Evolutionary conservation across 2,329 filamentous ascomycete genomes (phyloP), one percentile per base, ranked within the genome.

Genomic region (Cercospora nicotianae): DNA sequence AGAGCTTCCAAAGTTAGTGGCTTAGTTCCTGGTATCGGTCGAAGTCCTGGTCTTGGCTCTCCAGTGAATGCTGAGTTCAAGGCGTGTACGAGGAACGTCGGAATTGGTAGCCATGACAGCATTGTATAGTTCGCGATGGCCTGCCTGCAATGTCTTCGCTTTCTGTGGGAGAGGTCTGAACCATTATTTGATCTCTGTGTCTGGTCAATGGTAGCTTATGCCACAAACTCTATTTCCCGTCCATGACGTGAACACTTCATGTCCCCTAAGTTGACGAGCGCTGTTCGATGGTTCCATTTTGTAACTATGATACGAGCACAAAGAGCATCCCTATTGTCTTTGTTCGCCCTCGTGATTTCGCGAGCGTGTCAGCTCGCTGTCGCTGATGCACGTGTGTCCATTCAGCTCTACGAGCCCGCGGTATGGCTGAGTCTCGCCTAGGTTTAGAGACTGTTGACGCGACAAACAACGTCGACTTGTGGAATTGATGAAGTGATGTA

Each of bases 21-120:
- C 20, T 70, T 77, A 3, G 79, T 81, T 23, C 78, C 78, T n/a
- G 80, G 80, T 53, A 82, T 78, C 1, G 80, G 80, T 57, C 79
- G 77, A 31, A 83, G 75, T 33, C 79, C 80, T 36, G 79, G 75
- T 58, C 80, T 72, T 18, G 78, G 79, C 67, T 76, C 71, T 23
- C 75, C 69, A 8, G 70, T 72, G 62, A 73, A 67, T 6, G 69
- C 64, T 3, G 72, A 71, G 12, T 70, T 39, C 23, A 71, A 28
- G 45, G 63, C 71, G 62, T 74, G 72, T n/a, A 67, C 61, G 28
- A 73, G 58, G 66, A 73, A 75, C n/a, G 67, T 64, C 18, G 70
- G 70, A 10, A 72, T 33, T 16, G 67, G 67, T 16, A 69, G 55
- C 62, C 62, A 65, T 30, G 51, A 53, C 67, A 64, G 53, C 53